Percentiles rank a stretch among this genome's conserved stretches.
Evolutionary conservation across 139 green algal species (phyloP).

Genomic region (Medakamo hakoo): DNA sequence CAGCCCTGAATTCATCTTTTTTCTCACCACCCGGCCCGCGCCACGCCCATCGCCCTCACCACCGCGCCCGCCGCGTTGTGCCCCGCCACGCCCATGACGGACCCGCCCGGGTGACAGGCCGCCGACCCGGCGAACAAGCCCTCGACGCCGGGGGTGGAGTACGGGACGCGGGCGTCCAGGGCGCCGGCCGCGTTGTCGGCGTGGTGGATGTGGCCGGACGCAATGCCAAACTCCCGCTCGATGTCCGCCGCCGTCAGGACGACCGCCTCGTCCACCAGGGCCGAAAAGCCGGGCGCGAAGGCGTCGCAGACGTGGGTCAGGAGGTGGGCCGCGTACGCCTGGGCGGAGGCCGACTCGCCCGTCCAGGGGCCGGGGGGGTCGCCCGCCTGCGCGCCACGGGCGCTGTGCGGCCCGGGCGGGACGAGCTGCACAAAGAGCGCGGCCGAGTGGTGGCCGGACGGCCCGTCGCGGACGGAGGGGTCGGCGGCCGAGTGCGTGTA

Average conservation of each 20-base stretch:
- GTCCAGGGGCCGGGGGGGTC: constrained; percentile 3
- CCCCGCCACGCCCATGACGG: constrained; percentile 28
- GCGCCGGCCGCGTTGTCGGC: constrained; percentile 36
- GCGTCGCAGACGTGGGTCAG: constrained; percentile 21
- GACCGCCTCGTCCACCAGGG: constrained; percentile 31
- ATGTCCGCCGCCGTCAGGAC: constrained; percentile 31
- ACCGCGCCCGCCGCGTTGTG: constrained; percentile 32
- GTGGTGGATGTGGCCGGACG: constrained; percentile 39
- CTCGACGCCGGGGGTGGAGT: constrained; percentile 12
- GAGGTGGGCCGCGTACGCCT: constrained; percentile 25
- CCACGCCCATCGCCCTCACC: constrained; percentile 23
- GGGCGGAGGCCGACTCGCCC: constrained; percentile 27
- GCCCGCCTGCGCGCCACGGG: neutral
- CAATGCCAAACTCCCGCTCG: constrained; percentile 42
- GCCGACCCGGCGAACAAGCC: constrained; percentile 31
- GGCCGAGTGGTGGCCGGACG: constrained; percentile 25
- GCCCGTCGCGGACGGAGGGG: constrained; percentile 20
- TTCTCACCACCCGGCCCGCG: constrained; percentile 15
- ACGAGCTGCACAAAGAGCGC: constrained; percentile 36
- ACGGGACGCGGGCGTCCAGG: constrained; percentile 33
- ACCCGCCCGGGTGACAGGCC: constrained; percentile 29
- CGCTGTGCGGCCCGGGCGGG: constrained; percentile 3
- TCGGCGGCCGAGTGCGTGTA: constrained; percentile 36
- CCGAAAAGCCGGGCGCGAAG: constrained; percentile 27
- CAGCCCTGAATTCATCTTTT: neutral